Base-by-base conservation (phyloP, 1,284 basidiomycete species). In the Ustilago xerochloae region DNA sequence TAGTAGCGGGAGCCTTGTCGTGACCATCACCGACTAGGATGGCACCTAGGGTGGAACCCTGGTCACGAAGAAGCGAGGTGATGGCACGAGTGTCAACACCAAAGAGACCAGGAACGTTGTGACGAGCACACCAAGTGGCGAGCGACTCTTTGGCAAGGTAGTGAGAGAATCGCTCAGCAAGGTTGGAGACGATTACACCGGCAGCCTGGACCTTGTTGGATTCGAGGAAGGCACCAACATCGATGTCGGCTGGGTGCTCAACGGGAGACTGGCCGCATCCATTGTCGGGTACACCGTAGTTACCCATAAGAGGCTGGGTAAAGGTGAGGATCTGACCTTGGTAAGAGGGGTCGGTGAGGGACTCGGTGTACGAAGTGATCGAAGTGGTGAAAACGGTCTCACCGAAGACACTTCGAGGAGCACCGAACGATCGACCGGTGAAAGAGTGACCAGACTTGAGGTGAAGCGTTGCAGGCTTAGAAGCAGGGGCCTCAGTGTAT, bases 311-410 rank as follows among this genome's bases (percentile, higher is more conserved):
- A 24, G 97, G 96, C 5, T 95, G 93, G 28, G 96, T 99, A 87
- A 99, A 99, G 64, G 98, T 94, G 68, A 99, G 89, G 79, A 99
- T 94, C 86, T 99, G 97, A 56, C 94, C 92, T 35, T 93, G 92
- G 86, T 99, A 99, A 9, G 97, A 99, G 6, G 96, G 96, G 85
- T 99, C 96, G 47, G 96, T 99, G 93, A 99, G 97, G 15, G 94
- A 97, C 86, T 99, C 97, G 58, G 95, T 98, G 86, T 99, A 99
- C 57, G 94, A 97, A 7, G 97, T 99, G 85, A 99, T 99, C 55
- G 93, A 95, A 33, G 96, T 99, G 24, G 94, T 96, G 86, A 99
- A 99, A 29, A 99, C 96, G 3, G 96, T 97, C 87, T 99, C 96
- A 68, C 97, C 97, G 86, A 90, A 99, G 63, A 91, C 90, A 81